Conservation (phyloP, 306 rosid species). For the Rosa persica region DNA sequence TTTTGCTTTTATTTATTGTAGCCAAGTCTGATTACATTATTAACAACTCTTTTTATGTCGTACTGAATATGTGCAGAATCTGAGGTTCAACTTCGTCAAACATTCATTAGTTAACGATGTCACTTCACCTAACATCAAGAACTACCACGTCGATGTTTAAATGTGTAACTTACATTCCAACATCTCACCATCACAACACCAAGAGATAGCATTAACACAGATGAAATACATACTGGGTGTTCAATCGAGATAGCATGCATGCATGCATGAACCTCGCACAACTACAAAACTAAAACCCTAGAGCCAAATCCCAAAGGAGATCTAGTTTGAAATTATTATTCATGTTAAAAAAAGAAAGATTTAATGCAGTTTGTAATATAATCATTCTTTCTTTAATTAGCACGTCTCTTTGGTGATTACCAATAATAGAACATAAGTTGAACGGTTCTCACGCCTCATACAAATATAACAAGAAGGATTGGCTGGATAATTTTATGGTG, state of each 20-base stretch:
- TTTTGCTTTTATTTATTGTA: not conserved
- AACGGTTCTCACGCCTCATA: not conserved
- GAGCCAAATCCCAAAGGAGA: no score
- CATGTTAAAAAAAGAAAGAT: no score
- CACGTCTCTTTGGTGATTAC: not conserved
- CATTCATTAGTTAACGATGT: constrained; percentile 24
- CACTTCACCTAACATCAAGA: constrained; percentile 37
- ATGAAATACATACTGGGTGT: constrained; percentile 49
- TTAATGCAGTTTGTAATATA: no score
- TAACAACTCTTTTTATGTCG: not conserved
- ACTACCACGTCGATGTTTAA: constrained; percentile 39
- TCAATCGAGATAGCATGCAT: constrained; percentile 14
- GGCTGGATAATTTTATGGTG: not conserved
- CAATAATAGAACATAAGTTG: not conserved
- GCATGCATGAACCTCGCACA: not conserved
- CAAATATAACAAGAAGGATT: not conserved
- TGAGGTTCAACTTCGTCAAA: constrained; percentile 34
- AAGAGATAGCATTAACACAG: constrained; percentile 36
- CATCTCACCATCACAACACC: constrained; percentile 34
- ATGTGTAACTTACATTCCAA: constrained; percentile 37
- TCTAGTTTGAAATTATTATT: no score
- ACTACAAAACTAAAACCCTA: no score
- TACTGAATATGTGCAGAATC: constrained; percentile 22
- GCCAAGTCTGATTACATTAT: not conserved
- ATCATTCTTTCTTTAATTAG: not conserved